phyloP scores from a whole-genome alignment of 2,329 filamentous ascomycete species.

The Colletotrichum sp. region DNA sequence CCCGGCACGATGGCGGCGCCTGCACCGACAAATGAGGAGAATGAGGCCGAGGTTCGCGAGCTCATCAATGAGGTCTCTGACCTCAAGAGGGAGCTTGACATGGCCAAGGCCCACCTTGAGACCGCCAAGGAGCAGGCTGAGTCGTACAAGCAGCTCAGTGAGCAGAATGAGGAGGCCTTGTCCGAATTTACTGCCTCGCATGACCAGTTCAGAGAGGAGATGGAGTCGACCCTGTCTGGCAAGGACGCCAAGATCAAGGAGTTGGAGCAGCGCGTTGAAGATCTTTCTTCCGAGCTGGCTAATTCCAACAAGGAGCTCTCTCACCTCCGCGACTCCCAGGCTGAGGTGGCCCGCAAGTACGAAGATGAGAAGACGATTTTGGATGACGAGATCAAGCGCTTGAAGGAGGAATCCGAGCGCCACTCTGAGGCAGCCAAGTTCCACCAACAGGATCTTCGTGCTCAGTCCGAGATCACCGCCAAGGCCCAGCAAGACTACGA shows the following conservation, averaged over 20 bases:
- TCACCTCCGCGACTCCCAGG: conserved; percentile 78
- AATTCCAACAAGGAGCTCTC: conserved; percentile 84
- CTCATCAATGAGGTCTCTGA: conserved; percentile 84
- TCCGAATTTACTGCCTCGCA: conserved; percentile 80
- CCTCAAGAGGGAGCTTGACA: conserved; percentile 84
- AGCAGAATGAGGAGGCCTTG: conserved; percentile 85
- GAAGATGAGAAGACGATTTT: conserved; percentile 84
- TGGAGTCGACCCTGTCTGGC: conserved; percentile 74
- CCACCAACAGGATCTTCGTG: conserved; percentile 89
- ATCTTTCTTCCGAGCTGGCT: conserved; percentile 81
- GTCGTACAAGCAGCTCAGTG: conserved; percentile 87
- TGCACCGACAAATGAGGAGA: conserved; percentile 52
- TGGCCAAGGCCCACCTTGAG: conserved; percentile 81
- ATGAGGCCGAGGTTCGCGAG: conserved; percentile 74
- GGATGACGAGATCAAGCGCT: conserved; percentile 77
- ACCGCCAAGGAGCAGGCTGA: conserved; percentile 82
- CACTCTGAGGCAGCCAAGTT: conserved; percentile 81
- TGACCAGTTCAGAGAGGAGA: conserved; percentile 87
- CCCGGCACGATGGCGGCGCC: conserved; percentile 48
- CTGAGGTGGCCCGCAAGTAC: conserved; percentile 71
- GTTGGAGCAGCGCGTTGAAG: conserved; percentile 82
- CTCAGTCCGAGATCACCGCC: conserved; percentile 91
- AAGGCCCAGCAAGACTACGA: conserved; percentile 97
- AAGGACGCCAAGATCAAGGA: conserved; percentile 84
- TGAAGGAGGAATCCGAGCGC: conserved; percentile 85